phyloP scores from a whole-genome alignment of 257 asterid species.

The Eucommia ulmoides region DNA sequence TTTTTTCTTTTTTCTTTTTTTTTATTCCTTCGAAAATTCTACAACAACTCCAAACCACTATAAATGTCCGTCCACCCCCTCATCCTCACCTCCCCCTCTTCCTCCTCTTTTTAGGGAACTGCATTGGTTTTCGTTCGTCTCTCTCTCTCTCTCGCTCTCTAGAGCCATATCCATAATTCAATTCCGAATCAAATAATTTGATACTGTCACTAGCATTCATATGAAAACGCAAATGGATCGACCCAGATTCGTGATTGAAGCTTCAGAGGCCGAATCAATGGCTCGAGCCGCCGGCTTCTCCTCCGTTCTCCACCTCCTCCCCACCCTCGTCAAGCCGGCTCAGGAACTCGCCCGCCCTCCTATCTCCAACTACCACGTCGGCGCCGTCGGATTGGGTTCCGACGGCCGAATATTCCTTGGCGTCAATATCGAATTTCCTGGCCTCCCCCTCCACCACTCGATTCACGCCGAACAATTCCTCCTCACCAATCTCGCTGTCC shows the following conservation, averaged over 20 bases:
- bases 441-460: constrained; percentile 69
- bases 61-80: no score
- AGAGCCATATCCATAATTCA: no score
- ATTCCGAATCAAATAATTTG: no score
- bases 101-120: no score
- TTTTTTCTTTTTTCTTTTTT: no score
- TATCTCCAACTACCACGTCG: constrained; percentile 70
- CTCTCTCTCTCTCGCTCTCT: no score
- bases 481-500: constrained; percentile 42
- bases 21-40: no score
- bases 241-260: constrained; percentile 46
- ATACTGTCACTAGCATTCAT: no score
- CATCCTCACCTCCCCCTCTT: no score
- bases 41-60: no score
- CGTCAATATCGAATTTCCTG: constrained; percentile 78
- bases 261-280: constrained; percentile 54
- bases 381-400: constrained; percentile 79
- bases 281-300: constrained; percentile 45
- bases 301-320: constrained; percentile 65
- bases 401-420: constrained; percentile 79
- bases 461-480: constrained; percentile 93
- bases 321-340: constrained; percentile 54
- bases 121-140: no score
- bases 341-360: constrained; percentile 69
- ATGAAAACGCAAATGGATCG: constrained; percentile 18